Percentiles rank a stretch among this genome's conserved stretches.
phyloP scores from a whole-genome alignment of 371 early-diverging fungal species.

The Chytridiales sp. region DNA sequence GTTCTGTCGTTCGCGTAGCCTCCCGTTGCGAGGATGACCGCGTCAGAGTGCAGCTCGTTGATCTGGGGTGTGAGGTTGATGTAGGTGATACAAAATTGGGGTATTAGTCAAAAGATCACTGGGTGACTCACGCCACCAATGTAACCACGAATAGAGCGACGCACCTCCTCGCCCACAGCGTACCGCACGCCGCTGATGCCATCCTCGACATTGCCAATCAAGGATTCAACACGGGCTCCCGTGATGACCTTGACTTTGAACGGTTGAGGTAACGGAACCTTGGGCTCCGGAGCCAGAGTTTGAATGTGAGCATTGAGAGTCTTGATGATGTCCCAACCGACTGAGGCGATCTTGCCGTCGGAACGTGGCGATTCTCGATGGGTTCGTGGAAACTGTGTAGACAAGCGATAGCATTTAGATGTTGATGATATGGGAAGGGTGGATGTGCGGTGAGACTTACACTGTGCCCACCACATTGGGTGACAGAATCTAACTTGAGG shows the following conservation, averaged over 20 bases:
- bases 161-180: not conserved
- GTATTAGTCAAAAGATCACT: no score
- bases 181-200: conserved; percentile 13
- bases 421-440: not conserved
- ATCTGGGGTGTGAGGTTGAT: no score
- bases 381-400: conserved; percentile 26
- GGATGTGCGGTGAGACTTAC: conserved; percentile 8
- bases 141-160: no score
- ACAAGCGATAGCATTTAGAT: not conserved
- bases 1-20: conserved; percentile 56
- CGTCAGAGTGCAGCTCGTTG: conserved; percentile 11
- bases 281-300: conserved; percentile 9
- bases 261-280: not conserved
- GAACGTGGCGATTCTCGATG: conserved; percentile 51
- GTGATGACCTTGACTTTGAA: conserved; percentile 31
- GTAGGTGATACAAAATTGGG: no score
- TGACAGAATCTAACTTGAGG: conserved; percentile 72
- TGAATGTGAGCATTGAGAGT: conserved; percentile 34
- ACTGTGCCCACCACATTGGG: conserved; percentile 72
- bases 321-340: conserved; percentile 64
- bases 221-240: conserved; percentile 33
- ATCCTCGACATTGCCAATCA: conserved; percentile 53
- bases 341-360: conserved; percentile 61
- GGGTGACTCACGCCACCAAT: no score
- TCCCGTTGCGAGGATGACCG: conserved; percentile 83